Base-by-base conservation (phyloP, 192 early-diverging fungal genomes). In the Irineochytrium annulatum region DNA sequence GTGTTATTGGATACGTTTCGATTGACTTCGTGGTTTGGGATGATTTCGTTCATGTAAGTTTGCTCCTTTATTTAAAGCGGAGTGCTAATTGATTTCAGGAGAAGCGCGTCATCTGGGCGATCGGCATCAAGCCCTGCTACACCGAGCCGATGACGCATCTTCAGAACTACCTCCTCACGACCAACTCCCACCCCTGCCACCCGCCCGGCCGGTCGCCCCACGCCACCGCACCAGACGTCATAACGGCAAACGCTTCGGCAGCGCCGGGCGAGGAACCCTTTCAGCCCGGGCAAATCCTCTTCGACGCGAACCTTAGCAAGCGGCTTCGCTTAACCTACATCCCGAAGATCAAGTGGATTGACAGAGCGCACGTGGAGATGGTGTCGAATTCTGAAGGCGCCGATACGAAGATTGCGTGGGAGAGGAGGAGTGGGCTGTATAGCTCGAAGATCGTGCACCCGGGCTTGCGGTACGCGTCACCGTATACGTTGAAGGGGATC, bases 1-100 rank as follows among this genome's bases (percentile, higher is more conserved):
- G 60, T 22, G 39, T 52, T 20, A 53, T 52, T n/a, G 60, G 60
- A 14, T 62, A 62, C 52, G 51, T 55, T 30, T 44, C 60, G 3
- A 34, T 62, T 17, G 48, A 55, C 6, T 62, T 62, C 24, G 37
- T 53, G 16, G 19, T 32, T 16, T 62, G 60, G 60, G 60, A 62
- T 20, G 52, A 62, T 14, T 51, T 32, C 14, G 16, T 20, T 20
- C 28, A 1, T 58, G 19, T 43, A n/a, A n/a, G 16, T n/a, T 22
- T 22, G 16, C 8, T 43, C 16, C 11, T 2, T 20, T 31, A 32
- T 22, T 60, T 20, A 6, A 52, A 14, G 17, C 17, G 19, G 0
- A 30, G 17, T 26, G 17, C n/a, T 14, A 8, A 6, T 29, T 37
- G 13, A 33, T 0, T 35, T 17, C 31, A 37, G 32, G n/a, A 17